These are phyloP conservation scores for Aspergillus viridinutans DNA, from an alignment of 2,329 filamentous ascomycete genomes.

Conservation along the genomic window DNA sequence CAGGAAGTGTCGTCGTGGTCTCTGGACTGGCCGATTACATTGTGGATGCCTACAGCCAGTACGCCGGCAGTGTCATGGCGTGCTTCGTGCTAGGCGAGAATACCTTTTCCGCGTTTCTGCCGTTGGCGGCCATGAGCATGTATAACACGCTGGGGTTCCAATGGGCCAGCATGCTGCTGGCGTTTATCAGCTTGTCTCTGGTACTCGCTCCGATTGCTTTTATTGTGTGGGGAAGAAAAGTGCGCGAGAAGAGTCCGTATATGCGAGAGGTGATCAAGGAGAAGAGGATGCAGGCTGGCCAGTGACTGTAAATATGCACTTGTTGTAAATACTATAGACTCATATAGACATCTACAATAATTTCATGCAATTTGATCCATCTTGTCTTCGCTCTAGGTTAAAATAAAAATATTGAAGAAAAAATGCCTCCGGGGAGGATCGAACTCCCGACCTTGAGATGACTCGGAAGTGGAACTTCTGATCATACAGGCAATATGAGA, in stretches of 20 bases:
- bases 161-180: constrained; percentile 40
- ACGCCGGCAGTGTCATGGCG: constrained; percentile 45
- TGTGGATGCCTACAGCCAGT: constrained; percentile 47
- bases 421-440: neutral
- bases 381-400: neutral
- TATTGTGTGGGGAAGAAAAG: constrained; percentile 33
- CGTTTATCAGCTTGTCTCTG: constrained; percentile 34
- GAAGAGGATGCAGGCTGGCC: neutral
- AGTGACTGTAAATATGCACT: neutral
- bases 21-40: constrained; percentile 48
- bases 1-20: constrained; percentile 41
- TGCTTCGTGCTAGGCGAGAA: constrained; percentile 46
- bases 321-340: neutral
- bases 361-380: too few species aligned
- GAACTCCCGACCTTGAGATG: neutral
- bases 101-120: constrained; percentile 40
- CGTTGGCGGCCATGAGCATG: constrained; percentile 36
- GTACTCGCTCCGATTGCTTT: constrained; percentile 33
- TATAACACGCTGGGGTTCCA: constrained; percentile 34
- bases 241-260: constrained; percentile 23
- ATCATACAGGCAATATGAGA: neutral
- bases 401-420: too few species aligned
- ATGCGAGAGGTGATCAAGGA: constrained; percentile 13
- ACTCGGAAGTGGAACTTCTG: neutral
- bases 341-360: too few species aligned